Percentiles rank a stretch among this genome's conserved stretches.
phyloP scores from a whole-genome alignment of 2,329 filamentous ascomycete genomes.

The Acephala macrosclerotiorum region DNA sequence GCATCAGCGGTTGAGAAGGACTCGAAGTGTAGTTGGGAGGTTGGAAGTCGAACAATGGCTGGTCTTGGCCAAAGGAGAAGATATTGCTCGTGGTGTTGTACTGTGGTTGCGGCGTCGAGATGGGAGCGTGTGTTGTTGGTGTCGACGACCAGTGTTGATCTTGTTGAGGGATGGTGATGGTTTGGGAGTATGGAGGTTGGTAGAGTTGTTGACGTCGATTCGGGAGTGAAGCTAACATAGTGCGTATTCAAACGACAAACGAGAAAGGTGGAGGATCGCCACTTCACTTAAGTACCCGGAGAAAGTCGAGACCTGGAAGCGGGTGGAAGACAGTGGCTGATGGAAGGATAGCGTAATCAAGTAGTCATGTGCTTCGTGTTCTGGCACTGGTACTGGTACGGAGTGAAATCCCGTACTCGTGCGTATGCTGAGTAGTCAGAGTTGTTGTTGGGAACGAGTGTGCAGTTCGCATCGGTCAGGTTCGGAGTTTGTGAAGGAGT shows the following conservation, averaged over 20 bases:
- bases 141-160: slow-evolving; percentile 25
- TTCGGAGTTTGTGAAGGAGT: slow-evolving; percentile 1
- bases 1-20: slow-evolving; percentile 41
- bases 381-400: neutral
- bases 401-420: neutral
- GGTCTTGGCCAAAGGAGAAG: slow-evolving; percentile 36
- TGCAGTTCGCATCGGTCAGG: neutral
- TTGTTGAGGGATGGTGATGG: slow-evolving; percentile 24
- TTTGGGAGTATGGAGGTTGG: slow-evolving; percentile 15
- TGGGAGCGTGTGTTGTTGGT: slow-evolving; percentile 17
- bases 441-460: neutral
- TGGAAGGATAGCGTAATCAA: slow-evolving; percentile 22
- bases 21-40: slow-evolving; percentile 28
- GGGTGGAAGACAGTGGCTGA: slow-evolving; percentile 21
- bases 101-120: slow-evolving; percentile 32
- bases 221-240: slow-evolving; percentile 28
- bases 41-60: slow-evolving; percentile 38
- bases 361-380: slow-evolving; percentile 19
- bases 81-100: slow-evolving; percentile 28
- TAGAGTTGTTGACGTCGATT: slow-evolving; percentile 23
- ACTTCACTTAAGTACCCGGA: slow-evolving; percentile 18
- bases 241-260: slow-evolving; percentile 13
- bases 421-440: neutral
- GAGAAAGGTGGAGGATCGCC: slow-evolving; percentile 13
- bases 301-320: slow-evolving; percentile 14